A percentile compares a stretch with the other conserved stretches of the same genome.
These are phyloP conservation scores for Chromera velia DNA, from an alignment of 73 alveolate species.

Conservation along the genomic window DNA sequence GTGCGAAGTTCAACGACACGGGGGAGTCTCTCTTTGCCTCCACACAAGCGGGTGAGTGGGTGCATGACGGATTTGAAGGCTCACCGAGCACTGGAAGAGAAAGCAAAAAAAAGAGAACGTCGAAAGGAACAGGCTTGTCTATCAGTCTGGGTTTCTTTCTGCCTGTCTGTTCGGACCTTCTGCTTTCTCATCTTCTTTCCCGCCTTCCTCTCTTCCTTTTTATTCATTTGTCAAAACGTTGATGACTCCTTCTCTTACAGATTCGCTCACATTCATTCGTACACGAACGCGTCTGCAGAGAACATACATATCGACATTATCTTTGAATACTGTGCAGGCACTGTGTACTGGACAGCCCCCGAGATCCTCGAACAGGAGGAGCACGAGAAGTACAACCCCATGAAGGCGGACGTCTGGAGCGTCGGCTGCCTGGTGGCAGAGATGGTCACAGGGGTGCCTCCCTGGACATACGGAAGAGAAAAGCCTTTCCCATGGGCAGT, in stretches of 20 bases:
- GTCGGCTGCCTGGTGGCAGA: constrained; percentile 18
- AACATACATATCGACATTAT: no score
- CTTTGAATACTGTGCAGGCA: constrained; percentile 17
- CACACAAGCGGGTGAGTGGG: not conserved
- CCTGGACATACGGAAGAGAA: constrained; percentile 36
- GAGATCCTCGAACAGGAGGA: constrained; percentile 1
- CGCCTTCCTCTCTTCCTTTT: no score
- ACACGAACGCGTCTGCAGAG: no score
- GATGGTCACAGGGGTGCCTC: constrained; percentile 31
- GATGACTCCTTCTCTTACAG: no score
- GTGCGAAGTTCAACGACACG: constrained; percentile 21
- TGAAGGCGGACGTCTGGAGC: constrained; percentile 38
- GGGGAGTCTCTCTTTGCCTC: constrained; percentile 4
- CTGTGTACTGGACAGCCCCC: constrained; percentile 41
- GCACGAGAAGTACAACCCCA: constrained; percentile 13
- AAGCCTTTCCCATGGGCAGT: no score
- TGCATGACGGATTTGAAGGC: no score
- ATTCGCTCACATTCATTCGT: no score
- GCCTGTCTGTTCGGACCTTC: no score
- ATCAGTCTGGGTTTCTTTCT: no score
- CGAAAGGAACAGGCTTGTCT: not conserved
- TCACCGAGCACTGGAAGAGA: not conserved
- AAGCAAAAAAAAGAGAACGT: constrained; percentile 8
- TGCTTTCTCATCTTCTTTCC: no score
- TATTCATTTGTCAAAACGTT: no score